These are phyloP conservation scores for Claviceps sp. DNA, from an alignment of 2,329 filamentous ascomycete genomes.

Conservation along the genomic window DNA sequence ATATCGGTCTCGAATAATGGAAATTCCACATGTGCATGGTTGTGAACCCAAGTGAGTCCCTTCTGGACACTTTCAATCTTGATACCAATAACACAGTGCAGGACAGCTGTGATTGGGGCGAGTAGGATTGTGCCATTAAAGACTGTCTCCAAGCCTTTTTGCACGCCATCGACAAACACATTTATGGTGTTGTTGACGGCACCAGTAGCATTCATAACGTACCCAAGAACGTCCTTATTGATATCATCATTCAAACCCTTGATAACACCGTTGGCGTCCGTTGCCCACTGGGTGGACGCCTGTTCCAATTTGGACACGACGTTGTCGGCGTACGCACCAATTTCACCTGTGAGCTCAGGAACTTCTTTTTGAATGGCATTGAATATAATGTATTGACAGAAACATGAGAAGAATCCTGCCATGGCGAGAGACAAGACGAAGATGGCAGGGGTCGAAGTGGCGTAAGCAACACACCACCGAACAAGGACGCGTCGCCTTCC, in stretches of 20 bases:
- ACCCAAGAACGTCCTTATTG: constrained; percentile 74
- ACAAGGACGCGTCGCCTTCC: constrained; percentile 56
- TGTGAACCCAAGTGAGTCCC: constrained; percentile 84
- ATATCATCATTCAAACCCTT: constrained; percentile 58
- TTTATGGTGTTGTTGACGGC: constrained; percentile 81
- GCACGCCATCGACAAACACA: constrained; percentile 66
- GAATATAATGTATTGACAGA: constrained; percentile 73
- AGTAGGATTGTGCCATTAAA: constrained; percentile 76
- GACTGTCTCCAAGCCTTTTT: constrained; percentile 55
- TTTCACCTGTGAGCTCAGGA: constrained; percentile 59
- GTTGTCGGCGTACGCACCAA: constrained; percentile 66
- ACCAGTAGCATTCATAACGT: constrained; percentile 71
- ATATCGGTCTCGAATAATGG: constrained; percentile 67
- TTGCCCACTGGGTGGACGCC: constrained; percentile 64
- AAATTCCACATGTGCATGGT: constrained; percentile 72
- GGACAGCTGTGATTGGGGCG: constrained; percentile 62
- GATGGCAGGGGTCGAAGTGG: constrained; percentile 72
- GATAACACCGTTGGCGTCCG: constrained; percentile 62
- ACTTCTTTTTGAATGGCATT: constrained; percentile 59
- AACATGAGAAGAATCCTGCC: constrained; percentile 68
- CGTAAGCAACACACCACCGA: constrained; percentile 77
- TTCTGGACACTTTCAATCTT: constrained; percentile 78
- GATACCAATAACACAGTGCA: constrained; percentile 76
- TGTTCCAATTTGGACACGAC: constrained; percentile 61
- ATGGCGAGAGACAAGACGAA: constrained; percentile 74